Evolutionary conservation across 306 rosid genomes (phyloP), one percentile per base, ranked within the genome.

Genomic region (Echinosophora koreensis): DNA sequence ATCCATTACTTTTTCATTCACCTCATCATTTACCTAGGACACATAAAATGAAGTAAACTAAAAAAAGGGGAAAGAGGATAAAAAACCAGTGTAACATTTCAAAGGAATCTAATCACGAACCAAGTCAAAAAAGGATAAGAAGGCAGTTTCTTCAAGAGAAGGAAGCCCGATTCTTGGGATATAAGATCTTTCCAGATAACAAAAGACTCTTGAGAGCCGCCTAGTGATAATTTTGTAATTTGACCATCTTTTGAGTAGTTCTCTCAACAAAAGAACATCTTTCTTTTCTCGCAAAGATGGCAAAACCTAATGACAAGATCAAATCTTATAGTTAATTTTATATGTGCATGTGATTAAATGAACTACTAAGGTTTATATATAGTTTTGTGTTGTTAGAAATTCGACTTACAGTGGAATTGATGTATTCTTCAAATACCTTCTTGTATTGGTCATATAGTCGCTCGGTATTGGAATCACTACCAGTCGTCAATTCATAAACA

Each of bases 231-330:
- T 81, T 82, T 90, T 90, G 81, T 92, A 91, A 85, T 88, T 87
- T 47, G 86, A 87, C 97, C 97, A 92, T 87, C 96, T 88, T 89
- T 73, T 86, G 71, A 84, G 89, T 42, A 92, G 89, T 79, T 89
- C 96, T 64, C 84, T 84, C 75, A 92, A 73, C 93, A 92, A 81
- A 74, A 83, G 46, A 39, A 86, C 96, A 67, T 86, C 92, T 66
- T 90, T 87, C 82, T 92, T 89, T 74, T 77, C 97, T 78, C 85
- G 66, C 81, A 92, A 79, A 66, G 92, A 90, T 64, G 93, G 96
- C 81, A 92, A 79, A 38, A 90, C 96, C 96, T 92, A 77, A 78
- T 78, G 12, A 64, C 9, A 32, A 52, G 14, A 41, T 22, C 22
- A 71, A 18, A 12, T 1, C 5, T 38, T 13, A 14, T 1, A 30